Evolutionary conservation across 257 asterid genomes (phyloP), one percentile per base, ranked within the genome.

Genomic region (Buddleja alternifolia): DNA sequence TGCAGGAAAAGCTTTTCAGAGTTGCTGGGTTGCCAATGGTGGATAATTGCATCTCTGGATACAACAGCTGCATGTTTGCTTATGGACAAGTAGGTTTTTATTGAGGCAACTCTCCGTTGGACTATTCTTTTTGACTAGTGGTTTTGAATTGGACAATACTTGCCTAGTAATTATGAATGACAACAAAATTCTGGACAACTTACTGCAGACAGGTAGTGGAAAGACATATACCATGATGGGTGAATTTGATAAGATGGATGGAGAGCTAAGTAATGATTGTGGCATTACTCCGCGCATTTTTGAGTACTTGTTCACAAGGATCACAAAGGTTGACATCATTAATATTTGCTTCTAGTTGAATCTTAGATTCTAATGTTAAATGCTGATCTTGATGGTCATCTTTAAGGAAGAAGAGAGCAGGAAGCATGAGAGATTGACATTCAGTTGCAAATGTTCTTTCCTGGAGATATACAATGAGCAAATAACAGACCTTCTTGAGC

Each of bases 171-270:
- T 65, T 47, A 61, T 34, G 41, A 36, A 15, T 19, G 58, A 32
- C 60, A 20, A 42, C 24, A n/a, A 62, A 65, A 11, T 41, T 50
- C 16, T 50, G 15, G 40, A 60, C 66, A 47, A 63, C 61, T 46
- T 65, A 46, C 39, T 78, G 60, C 84, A 90, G 97, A 90, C 97
- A 4, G 95, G 97, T 45, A 90, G 97, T 47, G 97, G 97, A 58
- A 90, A 90, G 84, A 88, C 97, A 47, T 85, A 84, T 71, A 90
- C 97, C 25, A 86, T 90, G 97, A 83, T 88, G 96, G 97, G 96
- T 58, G 95, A 90, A 75, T 80, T 88, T 63, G 81, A 76, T 70
- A 78, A 79, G 46, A 75, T 79, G 81, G 73, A 80, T 16, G 93
- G 85, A 50, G 74, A 73, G 66, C 92, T 86, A 63, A 66, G 76